Evolutionary conservation across 2,329 filamentous ascomycete species (phyloP).

Genomic region (Penicillium sp.): DNA sequence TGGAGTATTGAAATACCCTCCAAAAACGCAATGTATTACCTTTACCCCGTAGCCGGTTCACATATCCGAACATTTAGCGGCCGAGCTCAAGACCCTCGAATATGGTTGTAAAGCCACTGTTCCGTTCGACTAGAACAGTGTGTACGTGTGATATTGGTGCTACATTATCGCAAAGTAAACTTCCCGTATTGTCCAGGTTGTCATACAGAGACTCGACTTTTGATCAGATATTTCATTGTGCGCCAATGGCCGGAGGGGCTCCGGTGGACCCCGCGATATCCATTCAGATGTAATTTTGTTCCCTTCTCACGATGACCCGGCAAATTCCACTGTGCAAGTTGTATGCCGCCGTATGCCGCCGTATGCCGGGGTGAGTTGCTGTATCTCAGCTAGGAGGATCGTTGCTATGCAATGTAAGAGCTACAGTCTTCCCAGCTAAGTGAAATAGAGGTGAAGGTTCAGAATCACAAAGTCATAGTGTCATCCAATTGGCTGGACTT

Average conservation of each 20-base stretch:
- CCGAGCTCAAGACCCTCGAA: background rate
- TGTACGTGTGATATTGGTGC: background rate
- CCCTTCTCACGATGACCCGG: background rate
- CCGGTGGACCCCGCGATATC: constrained; percentile 24
- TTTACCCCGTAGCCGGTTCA: constrained; percentile 6
- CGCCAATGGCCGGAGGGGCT: constrained; percentile 14
- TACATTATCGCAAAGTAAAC: background rate
- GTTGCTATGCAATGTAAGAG: background rate
- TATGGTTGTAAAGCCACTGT: background rate
- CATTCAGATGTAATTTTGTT: constrained; percentile 9
- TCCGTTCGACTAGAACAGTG: background rate
- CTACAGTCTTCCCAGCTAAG: background rate
- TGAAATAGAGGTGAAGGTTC: background rate
- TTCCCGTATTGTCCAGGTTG: background rate
- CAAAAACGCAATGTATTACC: constrained; percentile 5
- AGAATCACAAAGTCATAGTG: background rate
- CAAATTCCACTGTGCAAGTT: background rate
- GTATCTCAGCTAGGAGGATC: background rate
- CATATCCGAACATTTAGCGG: constrained; percentile 9
- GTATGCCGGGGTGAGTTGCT: background rate
- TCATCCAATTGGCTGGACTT: constrained; percentile 15
- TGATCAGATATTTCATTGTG: constrained; percentile 15
- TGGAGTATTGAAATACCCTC: background rate
- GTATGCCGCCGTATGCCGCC: background rate
- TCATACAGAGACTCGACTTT: background rate